A percentile compares a stretch with the other conserved stretches of the same genome.
Conservation (phyloP, 805 yeast genomes). For the Wickerhamiella sergipiensis region DNA sequence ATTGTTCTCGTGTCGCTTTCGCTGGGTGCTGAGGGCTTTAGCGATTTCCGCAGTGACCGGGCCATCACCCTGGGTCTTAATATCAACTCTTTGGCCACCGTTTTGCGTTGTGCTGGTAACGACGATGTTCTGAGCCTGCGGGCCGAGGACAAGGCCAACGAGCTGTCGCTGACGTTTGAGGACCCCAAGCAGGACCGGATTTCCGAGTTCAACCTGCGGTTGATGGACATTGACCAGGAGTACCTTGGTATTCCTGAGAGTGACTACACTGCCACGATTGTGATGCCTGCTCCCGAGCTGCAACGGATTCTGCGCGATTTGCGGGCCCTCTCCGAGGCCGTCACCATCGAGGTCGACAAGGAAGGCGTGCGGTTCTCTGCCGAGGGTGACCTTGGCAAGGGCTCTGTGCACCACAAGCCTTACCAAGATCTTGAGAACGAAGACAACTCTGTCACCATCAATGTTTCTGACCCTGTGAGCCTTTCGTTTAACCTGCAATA, state of each 20-base stretch:
- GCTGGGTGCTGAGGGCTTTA: constrained; percentile 78
- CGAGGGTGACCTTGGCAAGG: constrained; percentile 86
- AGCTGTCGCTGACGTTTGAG: constrained; percentile 71
- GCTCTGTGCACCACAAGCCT: constrained; percentile 77
- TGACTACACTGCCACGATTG: constrained; percentile 74
- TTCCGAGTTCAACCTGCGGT: constrained; percentile 78
- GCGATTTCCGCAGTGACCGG: constrained; percentile 89
- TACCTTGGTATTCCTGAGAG: constrained; percentile 86
- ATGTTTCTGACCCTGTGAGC: constrained; percentile 74
- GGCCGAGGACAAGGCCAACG: constrained; percentile 81
- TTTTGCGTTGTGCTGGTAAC: constrained; percentile 81
- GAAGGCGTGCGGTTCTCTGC: constrained; percentile 82
- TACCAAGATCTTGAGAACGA: constrained; percentile 64
- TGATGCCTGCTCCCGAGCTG: constrained; percentile 80
- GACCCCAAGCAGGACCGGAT: constrained; percentile 83
- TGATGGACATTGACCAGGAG: constrained; percentile 95
- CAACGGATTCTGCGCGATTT: constrained; percentile 82
- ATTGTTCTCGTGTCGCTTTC: constrained; percentile 79
- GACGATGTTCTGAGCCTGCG: constrained; percentile 76
- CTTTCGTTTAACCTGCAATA: constrained; percentile 86
- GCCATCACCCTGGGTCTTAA: constrained; percentile 86
- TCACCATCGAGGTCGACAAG: constrained; percentile 75
- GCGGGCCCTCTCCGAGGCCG: constrained; percentile 73
- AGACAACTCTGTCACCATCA: constrained; percentile 59
- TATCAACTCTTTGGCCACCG: constrained; percentile 72